These are phyloP conservation scores for Metarhizium brunneum DNA, from an alignment of 2,329 filamentous ascomycete species.

Conservation along the genomic window DNA sequence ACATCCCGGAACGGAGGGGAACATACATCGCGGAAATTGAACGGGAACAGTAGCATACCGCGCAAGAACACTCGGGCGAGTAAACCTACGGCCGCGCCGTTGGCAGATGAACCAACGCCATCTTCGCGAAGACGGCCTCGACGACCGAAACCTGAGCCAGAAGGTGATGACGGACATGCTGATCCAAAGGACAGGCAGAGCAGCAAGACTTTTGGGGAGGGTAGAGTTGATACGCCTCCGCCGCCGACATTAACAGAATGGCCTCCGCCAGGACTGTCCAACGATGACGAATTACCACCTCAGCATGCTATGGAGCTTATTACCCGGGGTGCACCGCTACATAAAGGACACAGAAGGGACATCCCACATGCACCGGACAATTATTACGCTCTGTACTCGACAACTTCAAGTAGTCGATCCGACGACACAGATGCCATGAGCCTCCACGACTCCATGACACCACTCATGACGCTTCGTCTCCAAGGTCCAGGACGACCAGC, in stretches of 20 bases:
- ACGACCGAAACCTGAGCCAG: constrained; percentile 25
- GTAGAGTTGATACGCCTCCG: neutral
- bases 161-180: constrained; percentile 3
- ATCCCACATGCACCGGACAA: constrained; percentile 46
- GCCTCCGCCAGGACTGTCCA: constrained; percentile 44
- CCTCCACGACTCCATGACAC: constrained; percentile 45
- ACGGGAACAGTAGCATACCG: neutral
- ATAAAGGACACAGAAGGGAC: constrained; percentile 43
- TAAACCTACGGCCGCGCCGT: neutral
- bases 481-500: constrained; percentile 31
- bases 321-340: constrained; percentile 45
- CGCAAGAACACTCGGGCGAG: constrained; percentile 3
- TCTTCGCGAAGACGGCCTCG: constrained; percentile 32
- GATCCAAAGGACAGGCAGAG: neutral
- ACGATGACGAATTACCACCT: constrained; percentile 40
- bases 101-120: constrained; percentile 5
- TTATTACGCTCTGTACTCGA: constrained; percentile 48
- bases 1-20: neutral
- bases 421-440: constrained; percentile 38
- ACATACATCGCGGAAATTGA: neutral
- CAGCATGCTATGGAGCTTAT: constrained; percentile 49
- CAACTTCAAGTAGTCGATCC: constrained; percentile 32
- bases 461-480: constrained; percentile 47
- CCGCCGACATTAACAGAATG: constrained; percentile 27
- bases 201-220: neutral